These are phyloP conservation scores for Davidsoniella virescens DNA, from an alignment of 2,329 filamentous ascomycete genomes.

Conservation along the genomic window DNA sequence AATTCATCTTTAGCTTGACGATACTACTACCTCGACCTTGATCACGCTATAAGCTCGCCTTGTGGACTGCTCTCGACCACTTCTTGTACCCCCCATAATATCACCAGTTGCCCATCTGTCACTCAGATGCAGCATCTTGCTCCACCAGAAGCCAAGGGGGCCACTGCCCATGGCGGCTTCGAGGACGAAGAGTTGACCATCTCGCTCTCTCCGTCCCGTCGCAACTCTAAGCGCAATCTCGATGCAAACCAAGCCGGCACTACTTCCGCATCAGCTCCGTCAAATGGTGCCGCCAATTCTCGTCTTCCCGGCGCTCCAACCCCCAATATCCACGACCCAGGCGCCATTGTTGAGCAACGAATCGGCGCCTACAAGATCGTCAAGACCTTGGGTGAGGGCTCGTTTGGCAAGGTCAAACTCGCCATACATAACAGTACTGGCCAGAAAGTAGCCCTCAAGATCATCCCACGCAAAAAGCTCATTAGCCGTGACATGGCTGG, in stretches of 20 bases:
- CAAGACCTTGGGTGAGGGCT: constrained; percentile 84
- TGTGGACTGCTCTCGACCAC: too few relatives aligned
- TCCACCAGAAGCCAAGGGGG: constrained; percentile 5
- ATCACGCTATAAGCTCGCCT: too few relatives aligned
- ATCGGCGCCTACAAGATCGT: constrained; percentile 86
- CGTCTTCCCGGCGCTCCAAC: constrained; percentile 18
- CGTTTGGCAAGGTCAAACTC: constrained; percentile 96
- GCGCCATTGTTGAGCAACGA: constrained; percentile 46
- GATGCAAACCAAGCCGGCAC: constrained; percentile 11
- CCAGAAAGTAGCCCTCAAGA: constrained; percentile 94
- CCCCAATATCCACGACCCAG: constrained; percentile 30
- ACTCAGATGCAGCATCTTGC: constrained; percentile 9
- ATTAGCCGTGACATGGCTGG: constrained; percentile 97
- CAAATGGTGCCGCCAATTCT: constrained; percentile 16
- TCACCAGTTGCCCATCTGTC: neutral
- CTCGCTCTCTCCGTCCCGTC: constrained; percentile 47
- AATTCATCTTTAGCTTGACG: neutral
- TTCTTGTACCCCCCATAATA: too few relatives aligned
- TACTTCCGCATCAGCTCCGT: constrained; percentile 12
- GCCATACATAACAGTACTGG: constrained; percentile 82
- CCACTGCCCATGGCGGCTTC: constrained; percentile 27
- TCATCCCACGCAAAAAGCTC: constrained; percentile 89
- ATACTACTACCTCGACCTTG: too few relatives aligned
- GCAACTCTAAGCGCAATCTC: constrained; percentile 11
- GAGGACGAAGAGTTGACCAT: constrained; percentile 76